phyloP scores from a whole-genome alignment of 2,329 filamentous ascomycete genomes.

The Raffaelea deltoideospora region DNA sequence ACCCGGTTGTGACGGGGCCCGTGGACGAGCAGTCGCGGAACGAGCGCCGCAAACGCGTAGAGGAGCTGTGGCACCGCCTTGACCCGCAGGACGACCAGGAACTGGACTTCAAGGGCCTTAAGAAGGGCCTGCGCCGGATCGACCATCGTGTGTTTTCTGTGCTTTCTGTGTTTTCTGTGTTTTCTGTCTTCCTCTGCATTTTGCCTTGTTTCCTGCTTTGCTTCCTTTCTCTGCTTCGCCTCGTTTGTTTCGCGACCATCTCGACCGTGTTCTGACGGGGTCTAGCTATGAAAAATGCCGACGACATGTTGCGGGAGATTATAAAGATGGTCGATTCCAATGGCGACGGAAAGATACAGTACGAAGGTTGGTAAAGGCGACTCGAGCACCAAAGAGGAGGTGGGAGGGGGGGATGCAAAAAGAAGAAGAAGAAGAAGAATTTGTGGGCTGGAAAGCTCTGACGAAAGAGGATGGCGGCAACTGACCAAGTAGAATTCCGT shows the following conservation, averaged over 20 bases:
- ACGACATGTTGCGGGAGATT: conserved; percentile 67
- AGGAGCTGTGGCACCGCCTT: conserved; percentile 70
- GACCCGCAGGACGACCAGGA: conserved; percentile 64
- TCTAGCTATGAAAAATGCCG: conserved; percentile 75
- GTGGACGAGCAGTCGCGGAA: conserved; percentile 32
- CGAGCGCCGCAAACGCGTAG: conserved; percentile 66
- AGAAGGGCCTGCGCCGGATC: conserved; percentile 72
- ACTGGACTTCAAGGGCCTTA: conserved; percentile 70
- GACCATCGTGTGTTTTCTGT: conserved; percentile 61
- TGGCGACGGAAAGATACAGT: conserved; percentile 80
- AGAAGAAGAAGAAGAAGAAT: no score
- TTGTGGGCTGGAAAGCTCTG: background rate
- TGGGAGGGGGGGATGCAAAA: background rate
- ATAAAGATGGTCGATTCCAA: conserved; percentile 71
- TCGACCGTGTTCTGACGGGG: conserved; percentile 2
- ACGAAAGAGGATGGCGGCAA: no score
- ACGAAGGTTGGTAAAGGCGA: conserved; percentile 43
- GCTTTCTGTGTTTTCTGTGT: background rate
- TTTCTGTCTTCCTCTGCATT: background rate
- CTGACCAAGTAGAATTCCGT: conserved; percentile 55
- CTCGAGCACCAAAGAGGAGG: background rate
- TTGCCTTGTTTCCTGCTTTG: background rate
- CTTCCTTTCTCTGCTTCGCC: background rate
- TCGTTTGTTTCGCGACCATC: no score
- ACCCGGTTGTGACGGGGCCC: background rate